Base-by-base conservation (phyloP, 2,329 filamentous ascomycete genomes). In the Exophiala aquamarina region DNA sequence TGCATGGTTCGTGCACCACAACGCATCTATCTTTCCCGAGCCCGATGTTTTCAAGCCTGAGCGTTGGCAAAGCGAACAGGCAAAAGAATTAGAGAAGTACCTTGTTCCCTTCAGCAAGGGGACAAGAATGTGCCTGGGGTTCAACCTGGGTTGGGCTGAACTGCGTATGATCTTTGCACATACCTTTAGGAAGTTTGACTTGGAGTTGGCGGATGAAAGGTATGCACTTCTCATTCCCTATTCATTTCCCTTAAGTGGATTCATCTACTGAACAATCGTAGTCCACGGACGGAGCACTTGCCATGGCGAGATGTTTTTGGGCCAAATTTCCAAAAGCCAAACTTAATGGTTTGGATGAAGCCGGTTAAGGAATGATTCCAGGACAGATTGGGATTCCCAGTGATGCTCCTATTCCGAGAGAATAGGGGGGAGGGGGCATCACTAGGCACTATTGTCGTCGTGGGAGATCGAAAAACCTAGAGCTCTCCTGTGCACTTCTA, bases 91-190 rank as follows among this genome's bases (percentile, higher is more conserved):
- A 14, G 62, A 61, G 29, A 59, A 55, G 4, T 69, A 60, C 15
- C 47, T 73, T 9, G 66, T 74, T 23, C 61, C 71, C 1, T 77
- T 77, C 52, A 69, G 65, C 1, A 61, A 67, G 28, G 74, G 73
- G 0, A 62, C 70, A 0, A 59, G 72, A 38, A 63, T 59, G 43
- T 72, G 68, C 53, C 52, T 71, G 11, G 68, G 68, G 19, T 50
- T 57, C 18, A 66, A 66, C n/a, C 18, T 37, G 4, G 35, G 15
- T 7, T 37, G 35, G 35, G 35, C 35, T 7, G 35, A 37, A n/a
- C 19, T 37, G 18, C 18, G 18, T 20, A 18, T 37, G 18, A n/a
- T 21, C 7, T 37, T 37, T 19, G 35, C 35, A 13, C 35, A 37
- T 20, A 21, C 18, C 8, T 37, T 19, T 20, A 15, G 35, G 11